Conservation (phyloP, 2,329 filamentous ascomycete species). For the Samsoniella hepiali region DNA sequence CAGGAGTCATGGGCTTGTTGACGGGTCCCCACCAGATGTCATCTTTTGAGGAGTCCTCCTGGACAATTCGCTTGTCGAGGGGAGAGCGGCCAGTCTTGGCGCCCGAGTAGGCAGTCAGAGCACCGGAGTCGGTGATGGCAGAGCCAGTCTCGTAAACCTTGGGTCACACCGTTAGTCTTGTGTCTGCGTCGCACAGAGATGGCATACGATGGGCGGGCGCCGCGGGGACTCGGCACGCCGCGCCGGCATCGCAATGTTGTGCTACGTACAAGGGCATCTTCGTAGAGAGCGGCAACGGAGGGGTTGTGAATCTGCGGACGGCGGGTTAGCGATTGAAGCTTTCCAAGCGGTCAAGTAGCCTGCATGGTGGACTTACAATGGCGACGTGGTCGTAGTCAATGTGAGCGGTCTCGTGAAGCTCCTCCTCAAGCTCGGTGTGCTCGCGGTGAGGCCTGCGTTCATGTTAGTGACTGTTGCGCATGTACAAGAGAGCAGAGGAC, state of each 20-base stretch:
- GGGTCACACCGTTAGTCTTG: slow-evolving; percentile 24
- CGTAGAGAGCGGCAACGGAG: slow-evolving; percentile 91
- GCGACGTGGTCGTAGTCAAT: slow-evolving; percentile 99
- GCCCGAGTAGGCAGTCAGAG: slow-evolving; percentile 94
- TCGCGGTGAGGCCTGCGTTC: slow-evolving; percentile 68
- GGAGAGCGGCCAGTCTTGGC: slow-evolving; percentile 97
- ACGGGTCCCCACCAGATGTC: slow-evolving; percentile 99
- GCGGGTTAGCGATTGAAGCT: not conserved
- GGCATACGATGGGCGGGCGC: slow-evolving; percentile 34
- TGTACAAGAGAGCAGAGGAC: slow-evolving; percentile 17
- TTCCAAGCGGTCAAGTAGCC: no score
- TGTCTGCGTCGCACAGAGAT: not conserved
- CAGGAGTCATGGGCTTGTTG: slow-evolving; percentile 97
- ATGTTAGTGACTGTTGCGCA: slow-evolving; percentile 27
- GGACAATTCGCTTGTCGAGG: slow-evolving; percentile 94
- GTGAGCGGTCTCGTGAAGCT: slow-evolving; percentile 95
- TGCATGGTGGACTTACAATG: slow-evolving; percentile 63
- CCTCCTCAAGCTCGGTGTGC: slow-evolving; percentile 95
- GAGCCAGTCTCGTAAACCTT: slow-evolving; percentile 85
- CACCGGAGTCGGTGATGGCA: slow-evolving; percentile 93
- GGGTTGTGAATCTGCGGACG: slow-evolving; percentile 71
- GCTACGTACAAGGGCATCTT: slow-evolving; percentile 75
- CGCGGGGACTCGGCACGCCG: not conserved
- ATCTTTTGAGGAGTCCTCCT: slow-evolving; percentile 83
- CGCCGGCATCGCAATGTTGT: slow-evolving; percentile 7